These are phyloP conservation scores for Arabidopsis thaliana DNA, from an alignment of 345 rosid genomes.

Conservation along the genomic window TAIR10.1 NC_003076.8:1898501-1899000, in stretches of 20 bases:
- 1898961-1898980: constrained; percentile 20
- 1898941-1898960: constrained; percentile 13
- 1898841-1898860: background rate
- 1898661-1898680: constrained; percentile 27
- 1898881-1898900: background rate
- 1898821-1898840: too few species aligned
- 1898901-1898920: constrained; percentile 1
- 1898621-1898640: too few species aligned
- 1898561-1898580: too few species aligned
- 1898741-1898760: background rate
- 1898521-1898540: too few species aligned
- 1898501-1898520: too few species aligned
- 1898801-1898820: background rate
- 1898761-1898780: constrained; percentile 2
- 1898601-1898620: too few species aligned
- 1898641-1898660: background rate
- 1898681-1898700: constrained; percentile 30
- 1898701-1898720: constrained; percentile 34
- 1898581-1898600: too few species aligned
- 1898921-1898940: constrained; percentile 10
- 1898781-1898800: background rate
- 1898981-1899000: background rate
- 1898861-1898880: background rate
- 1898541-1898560: too few species aligned
- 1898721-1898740: background rate